Evolutionary conservation across 2,329 filamentous ascomycete genomes (phyloP).

Genomic region (Alternaria sp.): DNA sequence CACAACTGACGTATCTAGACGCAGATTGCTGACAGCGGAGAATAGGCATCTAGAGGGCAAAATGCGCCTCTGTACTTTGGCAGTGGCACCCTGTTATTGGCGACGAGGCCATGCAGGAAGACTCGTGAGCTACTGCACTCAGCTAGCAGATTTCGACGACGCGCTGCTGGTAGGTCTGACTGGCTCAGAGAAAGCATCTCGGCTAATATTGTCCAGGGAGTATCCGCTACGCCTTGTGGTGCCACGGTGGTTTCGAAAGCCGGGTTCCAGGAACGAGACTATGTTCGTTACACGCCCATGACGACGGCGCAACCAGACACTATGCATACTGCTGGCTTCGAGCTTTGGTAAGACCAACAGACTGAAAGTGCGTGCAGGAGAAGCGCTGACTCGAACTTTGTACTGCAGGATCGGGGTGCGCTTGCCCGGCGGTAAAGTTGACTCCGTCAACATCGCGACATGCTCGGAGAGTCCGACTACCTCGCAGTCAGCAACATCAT

Average conservation of each 20-base stretch:
- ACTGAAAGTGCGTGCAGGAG: not conserved
- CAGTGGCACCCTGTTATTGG: slow-evolving; percentile 37
- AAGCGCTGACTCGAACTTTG: slow-evolving; percentile 1
- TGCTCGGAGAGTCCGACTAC: slow-evolving; percentile 11
- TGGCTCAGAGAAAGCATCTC: not conserved
- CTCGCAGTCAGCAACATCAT: slow-evolving; percentile 11
- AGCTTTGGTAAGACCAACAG: slow-evolving; percentile 13
- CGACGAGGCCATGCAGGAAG: slow-evolving; percentile 33
- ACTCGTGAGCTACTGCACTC: slow-evolving; percentile 33
- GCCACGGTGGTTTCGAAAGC: slow-evolving; percentile 30
- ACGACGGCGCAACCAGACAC: not conserved
- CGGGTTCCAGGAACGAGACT: slow-evolving; percentile 35
- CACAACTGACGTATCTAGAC: not conserved
- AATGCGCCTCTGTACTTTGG: slow-evolving; percentile 30
- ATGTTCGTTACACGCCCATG: slow-evolving; percentile 23
- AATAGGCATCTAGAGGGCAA: slow-evolving; percentile 16
- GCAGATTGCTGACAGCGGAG: slow-evolving; percentile 1
- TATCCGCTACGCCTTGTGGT: slow-evolving; percentile 36
- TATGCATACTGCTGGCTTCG: slow-evolving; percentile 15
- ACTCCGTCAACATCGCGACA: slow-evolving; percentile 2
- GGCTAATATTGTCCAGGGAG: slow-evolving; percentile 17
- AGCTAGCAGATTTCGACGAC: slow-evolving; percentile 33
- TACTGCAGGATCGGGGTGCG: slow-evolving; percentile 20
- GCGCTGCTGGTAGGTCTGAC: slow-evolving; percentile 21
- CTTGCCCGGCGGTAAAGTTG: slow-evolving; percentile 5